Percentiles rank a stretch among this genome's conserved stretches.
phyloP scores from a whole-genome alignment of 192 early-diverging fungal species.

The Tieghemiomyces parasiticus region DNA sequence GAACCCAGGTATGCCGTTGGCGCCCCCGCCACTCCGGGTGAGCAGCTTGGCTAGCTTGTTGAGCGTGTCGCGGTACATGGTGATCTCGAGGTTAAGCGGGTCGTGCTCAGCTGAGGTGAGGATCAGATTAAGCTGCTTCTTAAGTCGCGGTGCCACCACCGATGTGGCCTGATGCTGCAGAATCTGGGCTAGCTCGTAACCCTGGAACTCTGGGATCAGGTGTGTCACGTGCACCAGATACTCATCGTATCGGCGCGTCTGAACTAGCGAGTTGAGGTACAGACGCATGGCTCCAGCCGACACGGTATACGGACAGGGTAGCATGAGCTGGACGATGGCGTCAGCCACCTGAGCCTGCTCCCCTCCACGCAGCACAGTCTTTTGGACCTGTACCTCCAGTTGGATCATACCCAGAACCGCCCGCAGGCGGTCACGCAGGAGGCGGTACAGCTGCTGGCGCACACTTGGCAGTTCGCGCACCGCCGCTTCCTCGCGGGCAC shows the following conservation, averaged over 20 bases:
- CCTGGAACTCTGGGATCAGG: constrained; percentile 21
- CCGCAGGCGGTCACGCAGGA: constrained; percentile 20
- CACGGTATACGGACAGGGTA: constrained; percentile 27
- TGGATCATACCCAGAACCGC: constrained; percentile 29
- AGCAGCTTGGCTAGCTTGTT: constrained; percentile 21
- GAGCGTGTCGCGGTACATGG: constrained; percentile 29
- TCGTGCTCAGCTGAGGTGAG: constrained; percentile 23
- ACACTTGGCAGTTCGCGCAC: constrained; percentile 18
- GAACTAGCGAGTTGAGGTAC: constrained; percentile 30
- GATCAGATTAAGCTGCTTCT: constrained; percentile 25
- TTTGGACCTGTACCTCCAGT: constrained; percentile 28
- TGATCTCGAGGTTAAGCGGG: constrained; percentile 27
- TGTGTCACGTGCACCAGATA: constrained; percentile 25
- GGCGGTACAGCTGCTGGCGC: constrained; percentile 21
- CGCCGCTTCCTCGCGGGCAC: constrained; percentile 4
- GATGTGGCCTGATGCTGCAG: constrained; percentile 23
- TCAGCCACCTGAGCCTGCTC: constrained; percentile 31
- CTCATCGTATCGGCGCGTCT: constrained; percentile 28
- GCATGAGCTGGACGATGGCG: constrained; percentile 19
- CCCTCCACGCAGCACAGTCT: constrained; percentile 25
- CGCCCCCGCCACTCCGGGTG: constrained; percentile 11
- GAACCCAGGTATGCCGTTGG: not conserved
- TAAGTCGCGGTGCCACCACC: constrained; percentile 23
- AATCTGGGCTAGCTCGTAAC: constrained; percentile 24
- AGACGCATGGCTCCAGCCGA: constrained; percentile 31